Percentiles rank a stretch among this genome's conserved stretches.
phyloP scores from a whole-genome alignment of 169 alveolate species.

The Plasmodium cynomolgi region DNA sequence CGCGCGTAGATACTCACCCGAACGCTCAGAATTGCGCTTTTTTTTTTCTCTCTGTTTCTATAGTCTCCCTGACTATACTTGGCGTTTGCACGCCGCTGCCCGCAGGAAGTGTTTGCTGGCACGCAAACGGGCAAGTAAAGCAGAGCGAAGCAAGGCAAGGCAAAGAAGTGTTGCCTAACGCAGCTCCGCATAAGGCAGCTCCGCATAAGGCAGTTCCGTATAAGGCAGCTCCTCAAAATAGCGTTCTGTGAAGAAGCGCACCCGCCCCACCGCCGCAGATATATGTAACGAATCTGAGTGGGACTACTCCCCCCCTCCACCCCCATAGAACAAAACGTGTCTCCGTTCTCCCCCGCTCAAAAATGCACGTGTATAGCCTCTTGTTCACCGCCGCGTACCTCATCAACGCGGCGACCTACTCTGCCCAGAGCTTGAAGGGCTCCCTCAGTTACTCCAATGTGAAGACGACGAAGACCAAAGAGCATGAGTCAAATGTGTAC shows the following conservation, averaged over 20 bases:
- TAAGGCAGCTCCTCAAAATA: too few relatives aligned
- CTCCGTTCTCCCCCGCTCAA: not conserved
- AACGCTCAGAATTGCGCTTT: not conserved
- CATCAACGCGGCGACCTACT: not conserved
- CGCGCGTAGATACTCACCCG: not conserved
- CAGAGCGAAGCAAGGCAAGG: not conserved
- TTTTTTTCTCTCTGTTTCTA: not conserved
- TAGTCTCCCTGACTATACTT: not conserved
- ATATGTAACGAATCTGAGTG: not conserved
- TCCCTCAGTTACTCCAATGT: slow-evolving; percentile 1
- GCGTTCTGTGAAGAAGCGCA: not conserved
- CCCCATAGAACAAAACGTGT: too few relatives aligned
- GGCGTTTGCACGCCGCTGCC: not conserved
- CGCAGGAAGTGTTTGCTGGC: too few relatives aligned
- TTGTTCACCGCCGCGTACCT: not conserved
- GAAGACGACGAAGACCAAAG: not conserved
- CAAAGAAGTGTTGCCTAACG: not conserved
- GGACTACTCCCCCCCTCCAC: not conserved
- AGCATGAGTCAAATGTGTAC: slow-evolving; percentile 12
- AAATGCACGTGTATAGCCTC: slow-evolving; percentile 6
- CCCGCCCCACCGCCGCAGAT: not conserved
- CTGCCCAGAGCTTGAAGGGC: not conserved
- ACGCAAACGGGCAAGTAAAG: not conserved
- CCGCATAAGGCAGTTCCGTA: not conserved
- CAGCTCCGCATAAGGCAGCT: not conserved